phyloP scores from a whole-genome alignment of 2,329 filamentous ascomycete species.

The Chaetomiaceae sp. region DNA sequence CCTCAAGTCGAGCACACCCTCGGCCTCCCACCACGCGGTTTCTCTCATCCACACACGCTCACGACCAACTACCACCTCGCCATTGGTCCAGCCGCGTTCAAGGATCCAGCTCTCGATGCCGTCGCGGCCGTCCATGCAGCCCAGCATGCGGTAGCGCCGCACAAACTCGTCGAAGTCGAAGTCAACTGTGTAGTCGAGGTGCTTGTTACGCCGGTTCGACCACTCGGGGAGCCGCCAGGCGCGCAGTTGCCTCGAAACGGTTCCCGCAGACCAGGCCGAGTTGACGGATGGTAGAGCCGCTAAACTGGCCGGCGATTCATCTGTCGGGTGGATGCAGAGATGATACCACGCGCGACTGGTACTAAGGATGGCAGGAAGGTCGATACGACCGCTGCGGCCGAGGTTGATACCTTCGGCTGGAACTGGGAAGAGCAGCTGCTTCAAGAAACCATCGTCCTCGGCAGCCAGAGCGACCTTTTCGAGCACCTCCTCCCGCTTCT shows the following conservation, averaged over 20 bases:
- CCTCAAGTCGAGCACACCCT: constrained; percentile 90
- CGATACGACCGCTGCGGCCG: constrained; percentile 72
- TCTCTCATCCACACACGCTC: constrained; percentile 97
- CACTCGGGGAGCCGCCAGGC: constrained; percentile 93
- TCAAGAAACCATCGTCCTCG: constrained; percentile 78
- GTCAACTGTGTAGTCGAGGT: constrained; percentile 92
- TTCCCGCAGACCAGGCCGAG: constrained; percentile 89
- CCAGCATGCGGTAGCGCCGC: constrained; percentile 73
- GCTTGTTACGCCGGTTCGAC: constrained; percentile 88
- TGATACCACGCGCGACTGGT: constrained; percentile 96
- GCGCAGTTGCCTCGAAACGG: constrained; percentile 86
- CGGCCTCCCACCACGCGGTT: constrained; percentile 93
- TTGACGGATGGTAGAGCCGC: constrained; percentile 67
- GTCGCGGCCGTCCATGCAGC: constrained; percentile 84
- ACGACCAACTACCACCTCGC: constrained; percentile 84
- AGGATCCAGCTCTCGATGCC: constrained; percentile 92
- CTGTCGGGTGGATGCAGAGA: constrained; percentile 83
- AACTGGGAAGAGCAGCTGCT: constrained; percentile 74
- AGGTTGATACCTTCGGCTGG: constrained; percentile 74
- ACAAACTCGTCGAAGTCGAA: constrained; percentile 93
- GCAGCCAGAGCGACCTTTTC: constrained; percentile 83
- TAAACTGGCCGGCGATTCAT: constrained; percentile 72
- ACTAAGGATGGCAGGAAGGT: constrained; percentile 67
- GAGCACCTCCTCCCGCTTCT: constrained; percentile 76
- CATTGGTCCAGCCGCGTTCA: constrained; percentile 96